phyloP scores from a whole-genome alignment of 345 rosid species.

The Eucalyptus albens region DNA sequence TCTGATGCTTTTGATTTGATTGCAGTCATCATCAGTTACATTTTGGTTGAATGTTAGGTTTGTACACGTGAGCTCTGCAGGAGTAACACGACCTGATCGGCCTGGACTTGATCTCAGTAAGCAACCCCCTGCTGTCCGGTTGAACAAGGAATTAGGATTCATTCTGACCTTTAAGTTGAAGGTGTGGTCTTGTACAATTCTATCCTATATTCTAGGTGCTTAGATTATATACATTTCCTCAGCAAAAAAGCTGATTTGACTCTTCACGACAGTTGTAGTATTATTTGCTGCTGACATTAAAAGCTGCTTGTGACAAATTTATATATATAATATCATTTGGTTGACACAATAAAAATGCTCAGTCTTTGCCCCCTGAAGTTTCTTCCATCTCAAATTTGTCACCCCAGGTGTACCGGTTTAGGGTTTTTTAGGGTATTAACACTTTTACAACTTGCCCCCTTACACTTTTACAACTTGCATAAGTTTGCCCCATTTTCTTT shows the following conservation, averaged over 20 bases:
- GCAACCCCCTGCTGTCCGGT: constrained; percentile 96
- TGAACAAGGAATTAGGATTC: constrained; percentile 88
- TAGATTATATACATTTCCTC: background rate
- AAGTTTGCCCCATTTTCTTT: background rate
- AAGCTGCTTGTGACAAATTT: too few species aligned
- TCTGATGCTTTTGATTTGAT: background rate
- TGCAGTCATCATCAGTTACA: background rate
- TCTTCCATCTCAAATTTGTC: background rate
- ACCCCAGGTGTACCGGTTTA: too few species aligned
- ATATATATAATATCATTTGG: background rate
- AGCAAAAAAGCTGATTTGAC: background rate
- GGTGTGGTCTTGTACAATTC: constrained; percentile 16
- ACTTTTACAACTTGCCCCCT: too few species aligned
- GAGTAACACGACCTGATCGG: constrained; percentile 91
- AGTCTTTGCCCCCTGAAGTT: background rate
- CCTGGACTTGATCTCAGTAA: constrained; percentile 88
- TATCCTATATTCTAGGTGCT: background rate
- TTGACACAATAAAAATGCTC: background rate
- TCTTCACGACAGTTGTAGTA: background rate
- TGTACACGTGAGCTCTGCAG: constrained; percentile 91
- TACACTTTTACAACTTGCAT: background rate
- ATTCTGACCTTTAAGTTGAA: constrained; percentile 84
- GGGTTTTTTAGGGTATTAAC: too few species aligned
- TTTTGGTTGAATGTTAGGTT: constrained; percentile 31
- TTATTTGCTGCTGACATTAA: background rate